Conservation (phyloP, 1,284 basidiomycete genomes). For the Termitomyces sp. region DNA sequence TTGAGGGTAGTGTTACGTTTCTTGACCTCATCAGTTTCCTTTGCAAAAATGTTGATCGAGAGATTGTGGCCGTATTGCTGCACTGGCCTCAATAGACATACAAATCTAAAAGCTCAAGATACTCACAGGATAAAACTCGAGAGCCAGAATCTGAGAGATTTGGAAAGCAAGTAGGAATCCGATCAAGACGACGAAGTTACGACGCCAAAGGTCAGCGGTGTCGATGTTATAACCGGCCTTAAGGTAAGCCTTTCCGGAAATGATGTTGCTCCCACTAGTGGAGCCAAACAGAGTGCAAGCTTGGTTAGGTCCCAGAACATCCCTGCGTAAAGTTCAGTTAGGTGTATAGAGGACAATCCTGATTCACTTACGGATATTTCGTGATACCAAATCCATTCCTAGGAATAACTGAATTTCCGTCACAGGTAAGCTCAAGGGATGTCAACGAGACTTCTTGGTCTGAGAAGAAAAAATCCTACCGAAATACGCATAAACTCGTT, state of each 20-base stretch:
- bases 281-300: constrained; percentile 65
- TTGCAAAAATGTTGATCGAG: constrained; percentile 63
- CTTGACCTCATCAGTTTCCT: constrained; percentile 66
- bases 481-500: constrained; percentile 78
- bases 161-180: constrained; percentile 70
- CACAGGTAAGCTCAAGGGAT: constrained; percentile 51
- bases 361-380: constrained; percentile 64
- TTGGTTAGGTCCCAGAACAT: constrained; percentile 57
- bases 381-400: constrained; percentile 58
- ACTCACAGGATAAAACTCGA: constrained; percentile 63
- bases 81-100: neutral
- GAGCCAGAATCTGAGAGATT: constrained; percentile 51
- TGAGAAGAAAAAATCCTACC: constrained; percentile 28
- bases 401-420: constrained; percentile 67
- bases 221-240: constrained; percentile 47
- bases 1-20: constrained; percentile 57
- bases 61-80: constrained; percentile 47
- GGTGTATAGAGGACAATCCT: neutral
- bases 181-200: constrained; percentile 51
- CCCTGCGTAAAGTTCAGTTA: constrained; percentile 25
- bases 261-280: constrained; percentile 39
- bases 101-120: neutral
- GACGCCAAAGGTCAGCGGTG: constrained; percentile 54
- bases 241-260: constrained; percentile 59
- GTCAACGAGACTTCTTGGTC: constrained; percentile 7